phyloP scores from a whole-genome alignment of 2,329 filamentous ascomycete genomes.

The Chrysoporthe puriensis region DNA sequence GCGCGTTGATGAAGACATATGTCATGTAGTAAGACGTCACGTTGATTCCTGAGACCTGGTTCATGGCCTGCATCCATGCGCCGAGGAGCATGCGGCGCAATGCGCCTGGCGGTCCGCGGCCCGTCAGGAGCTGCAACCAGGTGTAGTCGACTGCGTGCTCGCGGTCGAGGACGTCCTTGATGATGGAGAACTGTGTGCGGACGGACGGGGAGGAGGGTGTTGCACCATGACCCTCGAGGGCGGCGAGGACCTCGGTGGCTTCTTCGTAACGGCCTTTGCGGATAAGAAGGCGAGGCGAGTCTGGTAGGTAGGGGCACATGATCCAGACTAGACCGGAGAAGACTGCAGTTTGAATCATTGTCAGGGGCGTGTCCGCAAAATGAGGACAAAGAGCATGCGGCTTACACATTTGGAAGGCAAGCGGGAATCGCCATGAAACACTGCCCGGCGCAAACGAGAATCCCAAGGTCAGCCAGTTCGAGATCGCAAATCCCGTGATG shows the following conservation, averaged over 20 bases:
- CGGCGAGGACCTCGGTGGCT: constrained; percentile 31
- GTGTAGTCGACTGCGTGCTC: constrained; percentile 48
- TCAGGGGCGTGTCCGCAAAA: constrained; percentile 30
- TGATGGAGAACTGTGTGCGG: constrained; percentile 38
- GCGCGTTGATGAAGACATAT: constrained; percentile 47
- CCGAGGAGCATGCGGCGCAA: constrained; percentile 38
- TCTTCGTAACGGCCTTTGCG: constrained; percentile 31
- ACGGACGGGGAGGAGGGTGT: constrained; percentile 36
- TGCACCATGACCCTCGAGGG: constrained; percentile 37
- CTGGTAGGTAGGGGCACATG: constrained; percentile 31
- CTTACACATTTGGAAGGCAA: constrained; percentile 39
- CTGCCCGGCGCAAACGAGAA: constrained; percentile 31
- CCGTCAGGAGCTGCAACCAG: constrained; percentile 48
- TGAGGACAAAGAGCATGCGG: constrained; percentile 1
- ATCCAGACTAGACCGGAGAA: constrained; percentile 38
- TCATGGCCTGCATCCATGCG: constrained; percentile 44
- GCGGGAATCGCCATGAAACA: constrained; percentile 31
- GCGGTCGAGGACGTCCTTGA: constrained; percentile 44
- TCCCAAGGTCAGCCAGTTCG: constrained; percentile 33
- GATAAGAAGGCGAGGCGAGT: constrained; percentile 32
- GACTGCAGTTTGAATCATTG: constrained; percentile 35
- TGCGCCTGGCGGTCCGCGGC: constrained; percentile 34
- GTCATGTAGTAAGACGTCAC: constrained; percentile 33
- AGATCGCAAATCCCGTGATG: constrained; percentile 46
- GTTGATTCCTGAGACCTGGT: constrained; percentile 25